phyloP scores from a whole-genome alignment of 148 eudicot species.

The Chenopodium suecicum region DNA sequence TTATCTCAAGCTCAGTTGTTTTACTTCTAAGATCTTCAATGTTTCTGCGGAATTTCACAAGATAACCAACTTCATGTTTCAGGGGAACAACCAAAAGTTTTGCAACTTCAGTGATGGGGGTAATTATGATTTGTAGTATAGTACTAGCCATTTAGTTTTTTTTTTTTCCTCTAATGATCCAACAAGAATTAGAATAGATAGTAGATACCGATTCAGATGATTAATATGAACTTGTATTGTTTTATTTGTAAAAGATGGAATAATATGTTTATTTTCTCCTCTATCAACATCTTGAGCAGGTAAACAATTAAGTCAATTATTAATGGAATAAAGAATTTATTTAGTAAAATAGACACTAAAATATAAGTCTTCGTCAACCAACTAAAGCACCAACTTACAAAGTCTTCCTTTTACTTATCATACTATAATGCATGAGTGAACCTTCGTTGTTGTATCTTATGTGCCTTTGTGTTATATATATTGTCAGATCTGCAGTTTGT shows the following conservation, averaged over 20 bases:
- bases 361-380: not conserved
- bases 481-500: too few relatives aligned
- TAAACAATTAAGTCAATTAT: not conserved
- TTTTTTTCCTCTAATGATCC: not conserved
- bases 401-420: too few relatives aligned
- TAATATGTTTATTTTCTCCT: too few relatives aligned
- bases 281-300: not conserved
- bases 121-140: constrained; percentile 23
- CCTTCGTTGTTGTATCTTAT: too few relatives aligned
- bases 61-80: constrained; percentile 30
- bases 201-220: not conserved
- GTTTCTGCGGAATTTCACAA: constrained; percentile 23
- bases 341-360: not conserved
- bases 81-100: constrained; percentile 29
- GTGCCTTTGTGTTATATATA: too few relatives aligned
- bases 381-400: too few relatives aligned
- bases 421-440: too few relatives aligned
- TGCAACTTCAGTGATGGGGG: constrained; percentile 31
- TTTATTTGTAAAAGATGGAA: not conserved
- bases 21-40: constrained; percentile 20
- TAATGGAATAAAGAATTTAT: not conserved
- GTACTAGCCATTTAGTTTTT: constrained; percentile 16
- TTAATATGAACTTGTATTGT: too few relatives aligned
- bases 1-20: constrained; percentile 17
- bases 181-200: not conserved